Percentiles rank a stretch among this genome's conserved stretches.
phyloP scores from a whole-genome alignment of 208 protist species.

The Leishmania lainsoni region DNA sequence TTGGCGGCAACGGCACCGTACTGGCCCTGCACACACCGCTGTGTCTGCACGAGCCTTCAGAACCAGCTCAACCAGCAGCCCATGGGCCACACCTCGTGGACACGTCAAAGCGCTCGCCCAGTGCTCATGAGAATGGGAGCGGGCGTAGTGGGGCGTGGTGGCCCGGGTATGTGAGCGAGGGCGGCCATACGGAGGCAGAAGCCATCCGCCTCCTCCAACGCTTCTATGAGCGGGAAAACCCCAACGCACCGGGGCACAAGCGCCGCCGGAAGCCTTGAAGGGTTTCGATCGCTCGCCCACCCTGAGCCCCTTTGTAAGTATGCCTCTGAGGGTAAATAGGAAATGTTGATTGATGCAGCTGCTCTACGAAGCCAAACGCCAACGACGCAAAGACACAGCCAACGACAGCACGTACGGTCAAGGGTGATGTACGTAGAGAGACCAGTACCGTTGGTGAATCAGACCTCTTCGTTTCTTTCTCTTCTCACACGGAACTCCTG shows the following conservation, averaged over 20 bases:
- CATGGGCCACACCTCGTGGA: neutral
- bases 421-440: neutral
- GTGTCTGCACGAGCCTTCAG: neutral
- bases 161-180: constrained; percentile 63
- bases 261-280: constrained; percentile 15
- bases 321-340: neutral
- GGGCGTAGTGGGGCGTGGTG: neutral
- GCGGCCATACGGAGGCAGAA: constrained; percentile 59
- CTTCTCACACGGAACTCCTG: neutral
- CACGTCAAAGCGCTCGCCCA: neutral
- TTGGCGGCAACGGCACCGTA: constrained; percentile 95
- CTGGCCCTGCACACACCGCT: constrained; percentile 57
- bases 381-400: neutral
- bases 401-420: neutral
- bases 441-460: neutral
- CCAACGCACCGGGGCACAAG: constrained; percentile 74
- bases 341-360: neutral
- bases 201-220: constrained; percentile 72
- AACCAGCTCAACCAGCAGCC: neutral
- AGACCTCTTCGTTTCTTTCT: neutral
- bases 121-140: neutral
- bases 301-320: neutral
- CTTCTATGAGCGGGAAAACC: constrained; percentile 87
- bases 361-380: neutral
- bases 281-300: neutral